Conservation (phyloP, 2,329 filamentous ascomycete genomes). For the Colletotrichum sp. region DNA sequence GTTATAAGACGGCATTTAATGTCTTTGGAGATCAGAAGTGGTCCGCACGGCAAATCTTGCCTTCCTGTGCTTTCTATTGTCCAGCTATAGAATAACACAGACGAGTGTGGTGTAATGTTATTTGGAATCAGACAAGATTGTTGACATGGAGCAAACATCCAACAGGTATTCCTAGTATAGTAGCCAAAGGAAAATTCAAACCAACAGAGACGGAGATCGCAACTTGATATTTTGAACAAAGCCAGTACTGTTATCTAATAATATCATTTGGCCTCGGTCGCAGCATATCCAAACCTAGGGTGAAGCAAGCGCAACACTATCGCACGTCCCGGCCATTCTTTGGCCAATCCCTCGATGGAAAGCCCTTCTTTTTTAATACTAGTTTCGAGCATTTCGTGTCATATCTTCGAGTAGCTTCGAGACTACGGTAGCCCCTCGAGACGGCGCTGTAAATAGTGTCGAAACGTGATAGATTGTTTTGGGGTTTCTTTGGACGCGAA, state of each 20-base stretch:
- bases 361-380: not conserved
- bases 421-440: not conserved
- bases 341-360: not conserved
- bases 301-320: not conserved
- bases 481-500: not conserved
- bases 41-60: not conserved
- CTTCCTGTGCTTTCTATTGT: too few species aligned
- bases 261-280: too few species aligned
- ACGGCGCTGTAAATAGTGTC: not conserved
- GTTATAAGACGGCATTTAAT: not conserved
- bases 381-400: not conserved
- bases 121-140: not conserved
- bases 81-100: not conserved
- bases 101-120: not conserved
- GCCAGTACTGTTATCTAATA: too few species aligned
- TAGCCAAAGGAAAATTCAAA: not conserved
- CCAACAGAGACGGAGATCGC: not conserved
- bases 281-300: rapidly evolving
- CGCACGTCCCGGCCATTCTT: not conserved
- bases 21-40: not conserved
- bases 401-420: not conserved
- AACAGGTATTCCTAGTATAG: too few species aligned
- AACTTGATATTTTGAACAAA: too few species aligned
- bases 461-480: not conserved
- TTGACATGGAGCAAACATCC: too few species aligned